Evolutionary conservation across 495 filamentous ascomycete species (phyloP).

Genomic region (Cercophora sp.): DNA sequence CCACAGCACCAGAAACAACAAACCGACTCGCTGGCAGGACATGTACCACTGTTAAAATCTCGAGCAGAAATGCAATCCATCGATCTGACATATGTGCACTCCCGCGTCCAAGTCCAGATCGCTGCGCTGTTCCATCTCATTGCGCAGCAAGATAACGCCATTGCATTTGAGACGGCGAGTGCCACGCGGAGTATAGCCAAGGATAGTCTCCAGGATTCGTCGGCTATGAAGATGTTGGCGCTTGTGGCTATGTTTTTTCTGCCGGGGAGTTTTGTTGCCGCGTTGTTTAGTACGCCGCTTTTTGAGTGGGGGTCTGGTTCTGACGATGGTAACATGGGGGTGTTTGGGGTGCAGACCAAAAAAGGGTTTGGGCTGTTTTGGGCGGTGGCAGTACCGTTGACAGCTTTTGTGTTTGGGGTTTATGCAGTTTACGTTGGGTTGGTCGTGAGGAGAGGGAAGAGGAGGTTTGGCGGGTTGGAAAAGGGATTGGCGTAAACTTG

Average conservation of each 20-base stretch:
- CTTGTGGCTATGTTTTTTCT: slow-evolving; percentile 53
- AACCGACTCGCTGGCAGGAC: background rate
- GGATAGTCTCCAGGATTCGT: slow-evolving; percentile 41
- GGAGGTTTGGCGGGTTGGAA: slow-evolving; percentile 2
- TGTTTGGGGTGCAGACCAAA: slow-evolving; percentile 15
- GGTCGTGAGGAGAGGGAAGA: slow-evolving; percentile 15
- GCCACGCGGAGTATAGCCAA: slow-evolving; percentile 35
- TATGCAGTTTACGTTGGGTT: slow-evolving; percentile 26
- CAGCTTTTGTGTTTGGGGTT: slow-evolving; percentile 20
- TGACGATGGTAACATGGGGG: background rate
- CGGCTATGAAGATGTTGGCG: slow-evolving; percentile 52
- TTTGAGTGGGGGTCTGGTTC: slow-evolving; percentile 20
- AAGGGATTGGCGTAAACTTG: no score
- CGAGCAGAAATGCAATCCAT: slow-evolving; percentile 25
- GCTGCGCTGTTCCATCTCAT: slow-evolving; percentile 28
- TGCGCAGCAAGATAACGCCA: slow-evolving; percentile 31
- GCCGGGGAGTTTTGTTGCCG: slow-evolving; percentile 47
- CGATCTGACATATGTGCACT: slow-evolving; percentile 26
- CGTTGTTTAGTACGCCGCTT: slow-evolving; percentile 27
- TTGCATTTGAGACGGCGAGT: slow-evolving; percentile 25
- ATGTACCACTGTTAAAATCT: slow-evolving; percentile 11
- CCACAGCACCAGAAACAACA: background rate
- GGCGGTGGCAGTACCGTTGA: slow-evolving; percentile 27
- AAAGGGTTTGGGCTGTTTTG: slow-evolving; percentile 30
- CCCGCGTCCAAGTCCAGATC: slow-evolving; percentile 32